A percentile compares a stretch with the other conserved stretches of the same genome.
Conservation (phyloP, 805 yeast species). For the Yarrowia sp. region DNA sequence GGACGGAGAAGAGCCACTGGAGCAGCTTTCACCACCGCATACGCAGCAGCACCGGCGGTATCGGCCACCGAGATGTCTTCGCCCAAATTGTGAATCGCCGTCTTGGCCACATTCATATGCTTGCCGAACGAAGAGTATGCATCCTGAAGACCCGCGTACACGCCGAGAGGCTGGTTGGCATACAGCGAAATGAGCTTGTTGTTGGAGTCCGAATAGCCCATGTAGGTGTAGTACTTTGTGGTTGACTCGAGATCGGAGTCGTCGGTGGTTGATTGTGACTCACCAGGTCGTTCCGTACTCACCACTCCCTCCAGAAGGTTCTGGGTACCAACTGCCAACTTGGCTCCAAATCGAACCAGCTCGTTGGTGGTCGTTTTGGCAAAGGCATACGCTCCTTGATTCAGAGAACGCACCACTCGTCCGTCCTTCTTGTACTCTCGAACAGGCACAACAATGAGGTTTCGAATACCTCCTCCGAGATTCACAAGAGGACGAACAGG, state of each 20-base stretch:
- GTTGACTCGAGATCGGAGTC: neutral
- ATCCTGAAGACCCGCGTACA: constrained; percentile 67
- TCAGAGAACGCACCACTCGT: constrained; percentile 61
- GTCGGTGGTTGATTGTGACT: constrained; percentile 35
- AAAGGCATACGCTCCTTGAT: constrained; percentile 70
- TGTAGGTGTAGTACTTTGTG: constrained; percentile 29
- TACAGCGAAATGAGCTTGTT: constrained; percentile 40
- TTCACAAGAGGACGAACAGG: constrained; percentile 75
- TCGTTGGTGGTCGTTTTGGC: constrained; percentile 78
- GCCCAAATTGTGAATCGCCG: constrained; percentile 58
- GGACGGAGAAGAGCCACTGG: constrained; percentile 82
- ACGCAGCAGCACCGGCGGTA: constrained; percentile 52
- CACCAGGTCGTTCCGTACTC: constrained; percentile 70
- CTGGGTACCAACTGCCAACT: constrained; percentile 85
- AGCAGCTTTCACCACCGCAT: constrained; percentile 66
- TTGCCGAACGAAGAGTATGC: constrained; percentile 72
- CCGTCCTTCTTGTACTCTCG: constrained; percentile 74
- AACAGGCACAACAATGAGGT: constrained; percentile 68
- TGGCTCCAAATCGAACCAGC: constrained; percentile 74
- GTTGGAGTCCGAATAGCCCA: constrained; percentile 27
- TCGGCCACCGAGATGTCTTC: constrained; percentile 58
- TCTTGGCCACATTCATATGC: constrained; percentile 62
- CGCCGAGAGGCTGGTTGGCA: constrained; percentile 74
- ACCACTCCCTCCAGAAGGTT: constrained; percentile 75
- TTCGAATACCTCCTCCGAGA: constrained; percentile 73